Conservation (phyloP, 495 filamentous ascomycete genomes). For the Zalerion maritima region DNA sequence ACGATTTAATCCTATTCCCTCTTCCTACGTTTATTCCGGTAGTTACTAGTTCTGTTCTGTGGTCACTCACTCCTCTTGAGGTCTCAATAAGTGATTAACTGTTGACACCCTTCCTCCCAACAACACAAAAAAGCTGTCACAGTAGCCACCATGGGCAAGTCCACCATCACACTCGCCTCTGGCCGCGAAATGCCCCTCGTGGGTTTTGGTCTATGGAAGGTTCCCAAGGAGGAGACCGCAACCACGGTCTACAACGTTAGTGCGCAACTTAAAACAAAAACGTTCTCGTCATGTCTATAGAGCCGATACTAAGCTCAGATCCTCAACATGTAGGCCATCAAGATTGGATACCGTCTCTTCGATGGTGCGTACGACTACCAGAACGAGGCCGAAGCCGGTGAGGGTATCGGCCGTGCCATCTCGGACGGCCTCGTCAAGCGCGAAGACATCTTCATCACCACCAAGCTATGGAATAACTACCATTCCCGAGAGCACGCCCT, state of each 20-base stretch:
- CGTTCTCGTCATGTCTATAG: too few relatives aligned
- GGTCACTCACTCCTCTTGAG: too few relatives aligned
- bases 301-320: too few relatives aligned
- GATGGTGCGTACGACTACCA: constrained; percentile 55
- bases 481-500: constrained; percentile 33
- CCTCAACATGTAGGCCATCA: too few relatives aligned
- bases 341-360: constrained; percentile 48
- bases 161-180: constrained; percentile 9
- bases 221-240: constrained; percentile 46
- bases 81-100: too few relatives aligned
- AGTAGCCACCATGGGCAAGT: constrained; percentile 1
- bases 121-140: background rate
- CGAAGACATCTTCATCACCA: constrained; percentile 49
- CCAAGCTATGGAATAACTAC: constrained; percentile 55
- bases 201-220: constrained; percentile 41
- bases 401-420: constrained; percentile 48
- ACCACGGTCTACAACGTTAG: constrained; percentile 51
- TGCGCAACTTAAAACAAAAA: too few relatives aligned
- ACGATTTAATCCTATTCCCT: too few relatives aligned
- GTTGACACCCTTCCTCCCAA: too few relatives aligned
- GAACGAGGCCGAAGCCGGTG: constrained; percentile 46
- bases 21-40: too few relatives aligned
- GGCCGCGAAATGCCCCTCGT: constrained; percentile 18
- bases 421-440: constrained; percentile 49
- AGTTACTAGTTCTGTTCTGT: too few relatives aligned